phyloP scores from a whole-genome alignment of 2,329 filamentous ascomycete genomes.

The Curvularia hawaiiensis region DNA sequence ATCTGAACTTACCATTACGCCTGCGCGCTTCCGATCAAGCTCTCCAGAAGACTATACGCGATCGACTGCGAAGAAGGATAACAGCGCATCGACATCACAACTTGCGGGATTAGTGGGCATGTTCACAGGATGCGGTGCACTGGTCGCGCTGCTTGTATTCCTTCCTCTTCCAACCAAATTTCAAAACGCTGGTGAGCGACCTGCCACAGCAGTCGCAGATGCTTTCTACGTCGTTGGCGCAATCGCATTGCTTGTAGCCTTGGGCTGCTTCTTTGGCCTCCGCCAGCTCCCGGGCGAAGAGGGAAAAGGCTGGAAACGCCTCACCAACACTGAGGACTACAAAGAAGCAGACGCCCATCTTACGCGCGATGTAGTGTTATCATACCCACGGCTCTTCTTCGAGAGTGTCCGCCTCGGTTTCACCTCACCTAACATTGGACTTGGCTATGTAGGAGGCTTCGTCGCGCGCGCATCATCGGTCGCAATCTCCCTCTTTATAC shows the following conservation, averaged over 20 bases:
- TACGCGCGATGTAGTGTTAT: constrained; percentile 64
- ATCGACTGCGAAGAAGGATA: constrained; percentile 26
- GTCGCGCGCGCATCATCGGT: constrained; percentile 94
- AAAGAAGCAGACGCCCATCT: constrained; percentile 25
- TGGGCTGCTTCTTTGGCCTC: constrained; percentile 80
- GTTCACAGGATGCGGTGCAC: constrained; percentile 89
- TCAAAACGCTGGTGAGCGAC: constrained; percentile 71
- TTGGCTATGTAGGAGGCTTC: constrained; percentile 92
- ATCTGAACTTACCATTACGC: constrained; percentile 77
- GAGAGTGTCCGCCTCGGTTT: constrained; percentile 65
- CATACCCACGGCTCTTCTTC: constrained; percentile 51
- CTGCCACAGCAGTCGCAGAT: constrained; percentile 74
- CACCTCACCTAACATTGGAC: constrained; percentile 75
- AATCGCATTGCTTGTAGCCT: constrained; percentile 72
- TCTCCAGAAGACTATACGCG: constrained; percentile 24
- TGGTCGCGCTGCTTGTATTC: constrained; percentile 82
- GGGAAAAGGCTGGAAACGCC: constrained; percentile 68
- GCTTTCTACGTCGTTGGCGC: constrained; percentile 86
- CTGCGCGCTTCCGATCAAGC: constrained; percentile 54
- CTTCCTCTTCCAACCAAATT: constrained; percentile 86
- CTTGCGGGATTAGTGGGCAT: constrained; percentile 90
- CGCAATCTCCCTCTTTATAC: constrained; percentile 92
- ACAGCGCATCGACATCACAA: constrained; percentile 57
- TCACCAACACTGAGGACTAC: constrained; percentile 37
- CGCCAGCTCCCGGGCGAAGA: constrained; percentile 72